These are phyloP conservation scores for Aureobasidium lini DNA, from an alignment of 2,329 filamentous ascomycete species.

Conservation along the genomic window DNA sequence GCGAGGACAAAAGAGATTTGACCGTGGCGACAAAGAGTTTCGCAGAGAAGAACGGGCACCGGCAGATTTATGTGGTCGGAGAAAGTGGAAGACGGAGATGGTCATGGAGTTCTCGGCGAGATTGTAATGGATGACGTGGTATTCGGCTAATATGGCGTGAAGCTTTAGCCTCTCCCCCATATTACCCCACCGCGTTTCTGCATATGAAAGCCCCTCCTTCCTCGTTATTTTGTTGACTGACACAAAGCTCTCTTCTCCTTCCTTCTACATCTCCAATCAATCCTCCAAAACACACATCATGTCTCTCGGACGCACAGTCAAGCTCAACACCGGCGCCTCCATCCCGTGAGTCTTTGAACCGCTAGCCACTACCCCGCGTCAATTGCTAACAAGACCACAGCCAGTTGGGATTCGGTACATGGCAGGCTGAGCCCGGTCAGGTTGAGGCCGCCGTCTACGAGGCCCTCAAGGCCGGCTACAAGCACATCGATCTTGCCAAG, in stretches of 20 bases:
- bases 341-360: slow-evolving; percentile 22
- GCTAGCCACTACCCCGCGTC: not conserved
- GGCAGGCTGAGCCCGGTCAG: slow-evolving; percentile 64
- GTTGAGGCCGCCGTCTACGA: slow-evolving; percentile 63
- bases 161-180: not conserved
- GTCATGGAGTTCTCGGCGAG: not conserved
- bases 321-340: slow-evolving; percentile 31
- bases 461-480: slow-evolving; percentile 26
- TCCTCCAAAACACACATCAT: not conserved
- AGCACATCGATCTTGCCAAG: slow-evolving; percentile 52
- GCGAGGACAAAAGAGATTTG: not conserved
- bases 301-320: slow-evolving; percentile 13
- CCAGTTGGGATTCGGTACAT: slow-evolving; percentile 63
- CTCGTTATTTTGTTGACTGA: not conserved
- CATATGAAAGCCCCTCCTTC: not conserved
- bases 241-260: not conserved
- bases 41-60: not conserved
- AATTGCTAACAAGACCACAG: slow-evolving; percentile 6
- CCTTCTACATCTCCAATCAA: not conserved
- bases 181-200: not conserved
- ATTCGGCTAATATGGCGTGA: not conserved
- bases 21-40: not conserved
- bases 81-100: not conserved
- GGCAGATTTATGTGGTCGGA: not conserved
- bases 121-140: not conserved